phyloP scores from a whole-genome alignment of 1,284 basidiomycete genomes.

The Cutaneotrichosporon arboriforme region DNA sequence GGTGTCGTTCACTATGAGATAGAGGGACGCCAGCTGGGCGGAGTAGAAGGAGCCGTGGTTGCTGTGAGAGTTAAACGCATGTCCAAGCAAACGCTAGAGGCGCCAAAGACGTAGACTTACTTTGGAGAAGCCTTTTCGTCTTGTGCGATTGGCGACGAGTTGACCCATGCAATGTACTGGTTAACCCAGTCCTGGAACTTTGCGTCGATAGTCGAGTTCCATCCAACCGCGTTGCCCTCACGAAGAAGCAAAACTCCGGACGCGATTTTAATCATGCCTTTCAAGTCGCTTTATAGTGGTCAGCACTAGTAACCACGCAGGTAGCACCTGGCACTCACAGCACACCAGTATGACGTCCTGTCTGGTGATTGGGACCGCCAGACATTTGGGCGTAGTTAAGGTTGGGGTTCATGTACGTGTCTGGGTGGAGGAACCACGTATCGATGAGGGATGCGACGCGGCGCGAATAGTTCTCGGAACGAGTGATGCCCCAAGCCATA shows the following conservation, averaged over 20 bases:
- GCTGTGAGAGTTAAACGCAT: conserved; percentile 7
- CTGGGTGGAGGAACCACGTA: conserved; percentile 54
- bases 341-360: conserved; percentile 24
- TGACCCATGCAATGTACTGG: conserved; percentile 22
- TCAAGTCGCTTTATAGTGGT: conserved; percentile 15
- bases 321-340: conserved; percentile 11
- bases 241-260: conserved; percentile 21
- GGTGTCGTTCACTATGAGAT: conserved; percentile 30
- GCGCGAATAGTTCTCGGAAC: conserved; percentile 31
- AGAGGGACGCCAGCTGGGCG: conserved; percentile 33
- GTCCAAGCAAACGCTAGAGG: neutral
- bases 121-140: conserved; percentile 27
- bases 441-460: conserved; percentile 18
- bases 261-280: conserved; percentile 26
- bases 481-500: conserved; percentile 55
- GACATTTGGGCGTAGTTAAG: conserved; percentile 62
- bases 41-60: conserved; percentile 42
- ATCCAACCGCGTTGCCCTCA: conserved; percentile 17
- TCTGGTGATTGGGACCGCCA: conserved; percentile 53
- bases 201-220: conserved; percentile 16
- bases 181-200: conserved; percentile 19
- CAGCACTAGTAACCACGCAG: no score
- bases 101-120: no score
- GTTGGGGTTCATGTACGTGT: conserved; percentile 63
- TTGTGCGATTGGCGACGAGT: conserved; percentile 20